Evolutionary conservation across 257 asterid species (phyloP), one percentile per base, ranked within the genome.

Genomic region (Solanum phureja): DNA sequence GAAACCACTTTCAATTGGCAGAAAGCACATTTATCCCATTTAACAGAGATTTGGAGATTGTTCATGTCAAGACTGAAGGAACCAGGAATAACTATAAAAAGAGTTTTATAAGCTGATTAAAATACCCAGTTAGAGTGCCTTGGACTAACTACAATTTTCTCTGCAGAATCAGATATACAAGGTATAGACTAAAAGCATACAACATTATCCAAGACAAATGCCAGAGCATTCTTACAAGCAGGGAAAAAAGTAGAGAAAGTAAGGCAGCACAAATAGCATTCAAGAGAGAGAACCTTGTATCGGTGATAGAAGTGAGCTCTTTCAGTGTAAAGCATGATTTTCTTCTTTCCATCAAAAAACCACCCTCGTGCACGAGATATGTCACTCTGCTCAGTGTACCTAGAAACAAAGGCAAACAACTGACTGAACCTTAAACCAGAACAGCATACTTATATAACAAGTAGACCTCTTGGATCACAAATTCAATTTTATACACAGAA

Each of bases 271-370:
- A 11, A 29, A 46, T 46, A 81, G 27, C 9, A 49, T 46, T 73
- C 38, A 85, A 88, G 83, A 31, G 87, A 21, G 81, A 87, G 88
- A 75, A 97, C 98, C 99, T 97, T 97, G 93, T 97, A 97, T 95
- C 99, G 90, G 92, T 93, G 96, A 91, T 95, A 97, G 95, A 95
- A 97, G 90, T 97, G 99, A 91, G 98, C 96, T 92, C 99, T 94
- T 92, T 97, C 99, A 3, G 98, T 94, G 92, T 97, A 97, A 75
- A 97, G 95, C 93, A 97, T 92, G 82, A 97, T 95, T 90, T 95
- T 95, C 93, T 92, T 93, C 77, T 92, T 93, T 74, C 96, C 96
- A 83, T 96, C 90, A 82, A 93, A 97, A 90, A 97, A 97, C 94
- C 96, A 92, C 87, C 94, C 95, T 88, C 99, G 93, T 71, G 95